These are phyloP conservation scores for Monascus purpureus DNA, from an alignment of 495 filamentous ascomycete genomes.

Conservation along the genomic window DNA sequence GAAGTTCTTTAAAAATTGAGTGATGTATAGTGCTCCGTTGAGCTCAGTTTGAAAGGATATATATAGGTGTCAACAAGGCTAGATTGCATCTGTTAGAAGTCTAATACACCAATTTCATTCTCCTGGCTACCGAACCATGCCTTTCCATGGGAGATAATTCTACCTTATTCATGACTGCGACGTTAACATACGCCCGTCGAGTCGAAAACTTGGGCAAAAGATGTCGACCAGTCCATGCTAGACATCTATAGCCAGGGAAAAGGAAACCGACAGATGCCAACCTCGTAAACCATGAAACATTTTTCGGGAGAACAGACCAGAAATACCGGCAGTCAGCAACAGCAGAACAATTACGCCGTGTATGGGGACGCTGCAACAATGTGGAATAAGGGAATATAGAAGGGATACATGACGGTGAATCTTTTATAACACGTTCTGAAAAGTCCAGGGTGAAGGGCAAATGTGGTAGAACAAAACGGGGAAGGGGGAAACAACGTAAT, in stretches of 20 bases:
- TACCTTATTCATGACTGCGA: too few relatives aligned
- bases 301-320: not conserved
- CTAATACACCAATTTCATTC: too few relatives aligned
- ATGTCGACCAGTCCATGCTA: too few relatives aligned
- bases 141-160: conserved; percentile 3
- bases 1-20: too few relatives aligned
- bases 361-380: conserved; percentile 18
- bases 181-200: too few relatives aligned
- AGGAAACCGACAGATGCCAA: not conserved
- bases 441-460: conserved; percentile 10
- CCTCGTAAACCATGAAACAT: too few relatives aligned
- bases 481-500: conserved; percentile 2
- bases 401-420: conserved; percentile 48
- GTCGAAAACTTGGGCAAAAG: too few relatives aligned
- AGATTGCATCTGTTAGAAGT: too few relatives aligned
- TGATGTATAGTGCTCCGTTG: too few relatives aligned
- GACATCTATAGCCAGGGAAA: too few relatives aligned
- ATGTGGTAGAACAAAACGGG: conserved; percentile 5
- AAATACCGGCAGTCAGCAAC: not conserved
- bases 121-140: conserved; percentile 4
- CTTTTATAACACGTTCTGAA: conserved; percentile 37
- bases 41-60: too few relatives aligned
- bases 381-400: conserved; percentile 8
- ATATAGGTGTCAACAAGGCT: too few relatives aligned
- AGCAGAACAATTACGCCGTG: conserved; percentile 31